Evolutionary conservation across 768 basidiomycete genomes (phyloP).

Genomic region (Pulveroboletus frians): DNA sequence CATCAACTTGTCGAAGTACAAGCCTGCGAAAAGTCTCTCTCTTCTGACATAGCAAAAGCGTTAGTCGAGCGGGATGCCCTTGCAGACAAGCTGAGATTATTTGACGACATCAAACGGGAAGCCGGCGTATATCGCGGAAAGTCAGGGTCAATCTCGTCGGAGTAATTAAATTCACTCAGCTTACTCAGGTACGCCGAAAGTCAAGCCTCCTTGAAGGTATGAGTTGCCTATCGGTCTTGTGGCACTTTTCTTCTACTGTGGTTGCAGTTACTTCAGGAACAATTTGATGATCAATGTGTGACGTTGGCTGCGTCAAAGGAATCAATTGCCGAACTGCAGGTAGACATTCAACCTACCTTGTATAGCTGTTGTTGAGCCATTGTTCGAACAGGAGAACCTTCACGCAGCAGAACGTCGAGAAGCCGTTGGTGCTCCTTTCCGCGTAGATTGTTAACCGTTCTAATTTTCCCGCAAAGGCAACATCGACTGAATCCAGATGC

Average conservation of each 20-base stretch:
- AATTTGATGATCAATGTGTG: constrained; percentile 53
- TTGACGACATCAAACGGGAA: constrained; percentile 19
- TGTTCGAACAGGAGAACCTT: constrained; percentile 20
- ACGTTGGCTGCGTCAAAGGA: constrained; percentile 53
- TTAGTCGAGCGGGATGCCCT: constrained; percentile 18
- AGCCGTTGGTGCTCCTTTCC: constrained; percentile 11
- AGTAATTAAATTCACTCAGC: neutral
- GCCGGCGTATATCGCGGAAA: constrained; percentile 19
- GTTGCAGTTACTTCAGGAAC: constrained; percentile 47
- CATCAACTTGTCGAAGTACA: constrained; percentile 15
- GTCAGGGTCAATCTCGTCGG: constrained; percentile 12
- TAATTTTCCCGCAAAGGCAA: constrained; percentile 15
- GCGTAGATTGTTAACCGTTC: no score
- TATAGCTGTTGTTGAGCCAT: neutral
- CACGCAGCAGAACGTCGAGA: constrained; percentile 14
- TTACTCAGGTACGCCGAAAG: constrained; percentile 16
- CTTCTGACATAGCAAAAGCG: constrained; percentile 13
- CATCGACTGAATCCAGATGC: constrained; percentile 7
- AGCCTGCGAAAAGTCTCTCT: constrained; percentile 13
- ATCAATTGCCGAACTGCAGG: constrained; percentile 48
- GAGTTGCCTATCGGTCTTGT: neutral
- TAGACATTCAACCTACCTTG: constrained; percentile 9
- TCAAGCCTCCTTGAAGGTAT: constrained; percentile 23
- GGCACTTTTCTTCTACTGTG: neutral
- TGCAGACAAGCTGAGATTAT: constrained; percentile 17